A percentile compares a stretch with the other conserved stretches of the same genome.
Conservation (phyloP, 1,139 yeast genomes). For the Saccharomyces hybrid region DNA sequence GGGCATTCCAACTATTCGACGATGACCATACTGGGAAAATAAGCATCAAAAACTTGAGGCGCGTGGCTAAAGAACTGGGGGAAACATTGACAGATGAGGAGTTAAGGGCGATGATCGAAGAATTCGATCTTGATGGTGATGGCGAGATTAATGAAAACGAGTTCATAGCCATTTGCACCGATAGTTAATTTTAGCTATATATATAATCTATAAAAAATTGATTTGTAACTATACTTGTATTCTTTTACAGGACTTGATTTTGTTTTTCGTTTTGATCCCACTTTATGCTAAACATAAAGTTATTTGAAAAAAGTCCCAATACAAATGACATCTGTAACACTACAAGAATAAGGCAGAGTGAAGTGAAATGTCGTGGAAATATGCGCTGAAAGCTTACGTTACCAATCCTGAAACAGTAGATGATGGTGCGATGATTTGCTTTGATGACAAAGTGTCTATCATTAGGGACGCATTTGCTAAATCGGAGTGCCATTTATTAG, state of each 20-base stretch:
- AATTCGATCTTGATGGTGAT: slow-evolving; percentile 93
- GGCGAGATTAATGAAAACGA: slow-evolving; percentile 94
- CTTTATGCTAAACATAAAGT: no score
- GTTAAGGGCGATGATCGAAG: slow-evolving; percentile 93
- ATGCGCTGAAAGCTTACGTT: slow-evolving; percentile 33
- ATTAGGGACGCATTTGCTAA: slow-evolving; percentile 61
- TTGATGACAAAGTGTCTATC: slow-evolving; percentile 49
- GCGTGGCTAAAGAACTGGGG: slow-evolving; percentile 89
- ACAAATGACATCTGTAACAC: no score
- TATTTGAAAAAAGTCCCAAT: neutral
- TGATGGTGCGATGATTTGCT: slow-evolving; percentile 32
- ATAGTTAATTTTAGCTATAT: slow-evolving; percentile 25
- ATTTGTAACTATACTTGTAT: slow-evolving; percentile 1
- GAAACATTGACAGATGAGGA: slow-evolving; percentile 91
- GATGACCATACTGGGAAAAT: slow-evolving; percentile 86
- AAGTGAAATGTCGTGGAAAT: slow-evolving; percentile 25
- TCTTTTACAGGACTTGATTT: neutral
- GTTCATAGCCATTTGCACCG: slow-evolving; percentile 84
- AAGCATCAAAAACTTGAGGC: slow-evolving; percentile 68
- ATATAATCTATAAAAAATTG: neutral
- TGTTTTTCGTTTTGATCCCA: slow-evolving; percentile 1
- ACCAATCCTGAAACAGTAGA: slow-evolving; percentile 32
- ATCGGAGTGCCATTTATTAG: slow-evolving; percentile 50
- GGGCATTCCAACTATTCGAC: slow-evolving; percentile 89
- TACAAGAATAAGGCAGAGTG: no score